Evolutionary conservation across 2,329 filamentous ascomycete species (phyloP).

Genomic region (Exophiala sideris): DNA sequence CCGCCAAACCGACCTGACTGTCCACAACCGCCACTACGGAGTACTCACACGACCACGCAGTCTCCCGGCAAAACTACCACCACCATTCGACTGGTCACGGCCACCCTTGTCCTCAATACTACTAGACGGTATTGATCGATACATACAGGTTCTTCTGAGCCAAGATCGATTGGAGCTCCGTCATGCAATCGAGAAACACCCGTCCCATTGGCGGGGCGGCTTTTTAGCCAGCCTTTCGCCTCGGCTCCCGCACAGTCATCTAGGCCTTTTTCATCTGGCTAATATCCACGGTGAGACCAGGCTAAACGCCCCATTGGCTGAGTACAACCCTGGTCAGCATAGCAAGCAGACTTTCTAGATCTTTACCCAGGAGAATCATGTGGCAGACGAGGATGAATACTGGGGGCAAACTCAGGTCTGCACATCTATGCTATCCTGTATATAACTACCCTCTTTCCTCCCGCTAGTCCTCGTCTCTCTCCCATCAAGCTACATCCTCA

Average conservation of each 20-base stretch:
- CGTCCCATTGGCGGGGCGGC: conserved; percentile 1
- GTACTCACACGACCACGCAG: too few relatives aligned
- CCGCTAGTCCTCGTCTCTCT: conserved; percentile 1
- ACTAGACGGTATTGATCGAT: not conserved
- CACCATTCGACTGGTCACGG: too few relatives aligned
- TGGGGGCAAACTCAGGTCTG: conserved; percentile 4
- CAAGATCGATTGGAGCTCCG: not conserved
- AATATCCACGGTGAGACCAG: conserved; percentile 5
- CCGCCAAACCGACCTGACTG: too few relatives aligned
- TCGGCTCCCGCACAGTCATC: conserved; percentile 8
- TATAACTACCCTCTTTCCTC: conserved; percentile 11
- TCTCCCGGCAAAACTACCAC: too few relatives aligned
- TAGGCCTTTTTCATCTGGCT: conserved; percentile 8
- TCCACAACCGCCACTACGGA: too few relatives aligned
- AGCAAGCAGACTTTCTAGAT: conserved; percentile 14
- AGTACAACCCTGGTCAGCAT: conserved; percentile 4
- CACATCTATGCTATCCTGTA: conserved; percentile 12
- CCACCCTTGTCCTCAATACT: not conserved
- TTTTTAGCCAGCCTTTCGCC: conserved; percentile 14
- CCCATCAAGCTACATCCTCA: conserved; percentile 9
- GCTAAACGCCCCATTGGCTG: conserved; percentile 6
- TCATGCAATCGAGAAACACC: not conserved
- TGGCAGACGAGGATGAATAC: conserved; percentile 6
- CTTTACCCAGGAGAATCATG: conserved; percentile 4
- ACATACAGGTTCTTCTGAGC: not conserved